Percentiles rank a stretch among this genome's conserved stretches.
phyloP scores from a whole-genome alignment of 495 filamentous ascomycete genomes.

The Penicillium samsonianum region DNA sequence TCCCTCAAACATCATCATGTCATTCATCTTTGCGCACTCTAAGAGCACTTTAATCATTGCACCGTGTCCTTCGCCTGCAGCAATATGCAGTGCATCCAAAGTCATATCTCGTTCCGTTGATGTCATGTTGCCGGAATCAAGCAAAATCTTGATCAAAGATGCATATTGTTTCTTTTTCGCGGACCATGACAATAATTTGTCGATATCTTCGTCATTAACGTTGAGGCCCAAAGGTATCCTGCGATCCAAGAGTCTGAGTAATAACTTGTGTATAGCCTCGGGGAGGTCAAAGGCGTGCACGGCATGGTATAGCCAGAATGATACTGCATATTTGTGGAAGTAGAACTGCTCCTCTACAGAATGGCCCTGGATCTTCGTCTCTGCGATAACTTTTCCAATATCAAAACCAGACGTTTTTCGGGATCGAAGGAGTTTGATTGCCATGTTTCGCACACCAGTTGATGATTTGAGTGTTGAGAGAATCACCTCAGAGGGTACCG shows the following conservation, averaged over 20 bases:
- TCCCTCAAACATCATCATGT: not conserved
- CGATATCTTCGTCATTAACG: not conserved
- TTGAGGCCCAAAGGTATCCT: not conserved
- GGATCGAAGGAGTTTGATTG: not conserved
- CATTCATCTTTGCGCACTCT: not conserved
- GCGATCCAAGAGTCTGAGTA: not conserved
- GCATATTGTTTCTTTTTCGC: not conserved
- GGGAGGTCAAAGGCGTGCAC: not conserved
- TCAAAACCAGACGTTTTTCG: not conserved
- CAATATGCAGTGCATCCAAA: not conserved
- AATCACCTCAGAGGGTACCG: not conserved
- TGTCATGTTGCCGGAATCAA: not conserved
- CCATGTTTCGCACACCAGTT: not conserved
- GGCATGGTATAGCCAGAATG: not conserved
- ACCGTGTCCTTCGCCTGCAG: not conserved
- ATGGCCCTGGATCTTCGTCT: not conserved
- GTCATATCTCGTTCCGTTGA: not conserved
- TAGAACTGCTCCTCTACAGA: not conserved
- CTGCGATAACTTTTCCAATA: not conserved
- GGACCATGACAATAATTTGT: not conserved
- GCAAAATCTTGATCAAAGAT: not conserved
- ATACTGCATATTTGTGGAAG: not conserved
- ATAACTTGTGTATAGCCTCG: not conserved
- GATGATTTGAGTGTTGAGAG: not conserved
- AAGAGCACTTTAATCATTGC: not conserved